Evolutionary conservation across 768 basidiomycete genomes (phyloP).

Genomic region (Mycena polygramma): DNA sequence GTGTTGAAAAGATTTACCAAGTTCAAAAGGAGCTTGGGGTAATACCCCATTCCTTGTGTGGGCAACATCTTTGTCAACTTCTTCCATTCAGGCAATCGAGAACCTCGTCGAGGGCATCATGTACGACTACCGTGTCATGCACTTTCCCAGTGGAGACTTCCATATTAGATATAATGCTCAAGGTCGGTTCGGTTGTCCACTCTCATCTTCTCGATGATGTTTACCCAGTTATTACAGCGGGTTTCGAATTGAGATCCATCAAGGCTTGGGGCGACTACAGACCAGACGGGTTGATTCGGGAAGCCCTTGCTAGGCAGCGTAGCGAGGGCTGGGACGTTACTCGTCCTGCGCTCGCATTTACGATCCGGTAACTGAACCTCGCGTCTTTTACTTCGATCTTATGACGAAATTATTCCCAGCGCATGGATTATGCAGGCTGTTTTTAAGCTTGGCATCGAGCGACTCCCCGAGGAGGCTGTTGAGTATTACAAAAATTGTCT

Average conservation of each 20-base stretch:
- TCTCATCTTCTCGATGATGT: no score
- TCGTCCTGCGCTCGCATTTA: slow-evolving; percentile 34
- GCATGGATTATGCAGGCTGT: slow-evolving; percentile 39
- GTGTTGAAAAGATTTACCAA: slow-evolving; percentile 22
- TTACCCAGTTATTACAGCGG: slow-evolving; percentile 5
- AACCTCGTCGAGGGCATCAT: slow-evolving; percentile 37
- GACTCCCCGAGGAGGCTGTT: slow-evolving; percentile 17
- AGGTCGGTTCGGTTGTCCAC: slow-evolving; percentile 8
- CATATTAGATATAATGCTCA: slow-evolving; percentile 33
- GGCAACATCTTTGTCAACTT: neutral
- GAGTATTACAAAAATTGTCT: slow-evolving; percentile 28
- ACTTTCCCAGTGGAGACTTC: slow-evolving; percentile 28
- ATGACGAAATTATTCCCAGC: slow-evolving; percentile 17
- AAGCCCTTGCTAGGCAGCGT: slow-evolving; percentile 33
- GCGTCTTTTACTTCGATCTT: neutral
- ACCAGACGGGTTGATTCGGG: slow-evolving; percentile 32
- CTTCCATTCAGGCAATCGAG: slow-evolving; percentile 20
- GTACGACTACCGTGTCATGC: slow-evolving; percentile 38
- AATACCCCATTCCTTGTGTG: neutral
- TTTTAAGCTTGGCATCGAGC: neutral
- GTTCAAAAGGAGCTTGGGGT: slow-evolving; percentile 22
- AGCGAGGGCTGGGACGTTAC: slow-evolving; percentile 34
- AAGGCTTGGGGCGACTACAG: slow-evolving; percentile 11
- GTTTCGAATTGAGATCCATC: slow-evolving; percentile 12
- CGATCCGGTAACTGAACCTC: slow-evolving; percentile 33